Base-by-base conservation (phyloP, 805 yeast species). In the Lachancea nothofagi region DNA sequence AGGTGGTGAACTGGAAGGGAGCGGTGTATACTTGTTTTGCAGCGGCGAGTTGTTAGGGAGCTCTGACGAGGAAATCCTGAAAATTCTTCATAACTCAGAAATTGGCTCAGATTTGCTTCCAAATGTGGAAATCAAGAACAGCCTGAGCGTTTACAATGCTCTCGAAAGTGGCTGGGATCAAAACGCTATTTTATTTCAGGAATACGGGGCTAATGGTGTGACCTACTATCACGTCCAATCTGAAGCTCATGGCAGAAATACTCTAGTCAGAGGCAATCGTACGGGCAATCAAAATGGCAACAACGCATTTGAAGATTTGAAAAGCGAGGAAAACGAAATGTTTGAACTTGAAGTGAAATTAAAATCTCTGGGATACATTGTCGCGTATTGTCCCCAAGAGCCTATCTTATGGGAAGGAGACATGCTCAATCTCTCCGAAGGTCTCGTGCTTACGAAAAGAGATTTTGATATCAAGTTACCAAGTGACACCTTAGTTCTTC, bases 371-470 rank as follows among this genome's bases (percentile, higher is more conserved):
- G 84, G 87, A 0, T 86, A 84, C 47, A 72, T 86, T 10, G 51
- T 88, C 20, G 81, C 86, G 0, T 61, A 89, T 4, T 79, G 85
- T 51, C 88, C 95, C 0, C 72, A 80, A 2, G 85, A 85, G 51
- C 94, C 96, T 0, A 73, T 89, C 61, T 77, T 84, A 35, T 90
- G 97, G 97, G 88, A 83, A 45, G 97, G 97, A 4, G 71, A 75
- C 13, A 78, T 83, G 46, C 71, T 80, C 27, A 73, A 78, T 30
- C 57, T 84, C 5, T 50, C 62, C 5, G 68, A 70, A 13, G 50
- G 49, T 13, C 43, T 42, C 13, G 18, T 33, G 10, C 28, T 53
- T 10, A 58, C 76, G 10, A 70, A 53, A 14, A 52, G 47, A 1
- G 47, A 54, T 9, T 43, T 54, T 14, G 53, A 54, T 4, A 19